Conservation (phyloP, 2,329 filamentous ascomycete species). For the Ceratocystis harringtonii region DNA sequence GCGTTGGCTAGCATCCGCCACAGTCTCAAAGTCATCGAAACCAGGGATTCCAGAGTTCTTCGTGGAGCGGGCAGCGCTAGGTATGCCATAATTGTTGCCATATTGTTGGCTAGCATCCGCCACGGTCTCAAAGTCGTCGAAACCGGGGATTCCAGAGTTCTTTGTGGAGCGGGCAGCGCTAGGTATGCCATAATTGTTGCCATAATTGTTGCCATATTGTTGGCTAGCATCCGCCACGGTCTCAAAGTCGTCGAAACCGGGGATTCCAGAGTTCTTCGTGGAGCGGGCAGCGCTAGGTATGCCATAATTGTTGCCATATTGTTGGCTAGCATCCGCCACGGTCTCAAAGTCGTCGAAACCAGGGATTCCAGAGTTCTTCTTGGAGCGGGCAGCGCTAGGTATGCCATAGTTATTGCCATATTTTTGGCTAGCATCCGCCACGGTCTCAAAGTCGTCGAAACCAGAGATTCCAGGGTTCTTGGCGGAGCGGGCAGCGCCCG, state of each 20-base stretch:
- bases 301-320: background rate
- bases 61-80: too few species aligned
- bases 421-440: constrained; percentile 10
- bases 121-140: background rate
- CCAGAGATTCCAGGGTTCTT: background rate
- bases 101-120: background rate
- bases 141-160: background rate
- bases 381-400: background rate
- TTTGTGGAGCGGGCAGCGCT: too few species aligned
- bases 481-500: too few species aligned
- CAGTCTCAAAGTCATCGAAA: constrained; percentile 4
- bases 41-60: background rate
- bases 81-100: background rate
- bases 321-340: background rate
- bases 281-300: background rate
- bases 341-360: constrained; percentile 4
- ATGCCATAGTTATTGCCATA: background rate
- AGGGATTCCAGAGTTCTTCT: background rate
- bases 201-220: background rate
- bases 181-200: background rate
- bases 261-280: background rate
- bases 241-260: background rate
- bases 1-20: background rate
- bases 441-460: constrained; percentile 5
- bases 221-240: background rate